phyloP scores from a whole-genome alignment of 371 early-diverging fungal genomes.

The Fennellomyces sp. region DNA sequence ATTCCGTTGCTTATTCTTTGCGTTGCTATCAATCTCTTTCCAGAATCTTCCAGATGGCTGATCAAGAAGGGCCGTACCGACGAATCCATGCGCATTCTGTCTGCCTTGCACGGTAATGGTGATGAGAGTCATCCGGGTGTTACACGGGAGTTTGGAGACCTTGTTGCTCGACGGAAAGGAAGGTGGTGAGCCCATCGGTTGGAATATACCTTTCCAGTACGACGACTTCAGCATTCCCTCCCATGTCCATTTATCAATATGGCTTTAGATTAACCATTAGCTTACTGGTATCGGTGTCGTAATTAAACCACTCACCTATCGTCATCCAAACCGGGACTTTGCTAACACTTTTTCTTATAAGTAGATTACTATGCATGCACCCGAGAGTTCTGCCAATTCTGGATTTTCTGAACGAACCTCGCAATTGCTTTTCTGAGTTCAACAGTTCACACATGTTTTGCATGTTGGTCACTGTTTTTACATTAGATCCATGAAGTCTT shows the following conservation, averaged over 20 bases:
- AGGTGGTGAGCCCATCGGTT: slow-evolving; percentile 36
- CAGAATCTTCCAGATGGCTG: slow-evolving; percentile 39
- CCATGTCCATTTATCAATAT: slow-evolving; percentile 44
- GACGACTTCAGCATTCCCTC: slow-evolving; percentile 41
- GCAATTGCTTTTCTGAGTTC: slow-evolving; percentile 36
- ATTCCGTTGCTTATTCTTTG: slow-evolving; percentile 31
- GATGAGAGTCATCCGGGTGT: slow-evolving; percentile 38
- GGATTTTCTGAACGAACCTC: slow-evolving; percentile 34
- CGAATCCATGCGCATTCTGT: slow-evolving; percentile 35
- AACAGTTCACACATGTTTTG: slow-evolving; percentile 38
- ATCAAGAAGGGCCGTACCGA: slow-evolving; percentile 34
- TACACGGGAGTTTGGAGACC: slow-evolving; percentile 26
- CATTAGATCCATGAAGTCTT: slow-evolving; percentile 39
- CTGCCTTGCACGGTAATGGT: slow-evolving; percentile 41
- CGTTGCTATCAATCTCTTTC: slow-evolving; percentile 32
- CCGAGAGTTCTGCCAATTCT: slow-evolving; percentile 30
- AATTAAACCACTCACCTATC: no score
- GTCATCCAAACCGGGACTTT: not conserved
- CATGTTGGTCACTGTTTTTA: slow-evolving; percentile 41
- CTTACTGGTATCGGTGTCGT: slow-evolving; percentile 42
- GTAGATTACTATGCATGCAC: slow-evolving; percentile 45
- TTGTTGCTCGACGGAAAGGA: slow-evolving; percentile 28
- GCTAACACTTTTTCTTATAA: no score
- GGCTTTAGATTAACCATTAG: slow-evolving; percentile 46
- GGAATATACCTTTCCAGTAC: slow-evolving; percentile 34